Base-by-base conservation (phyloP, 148 eudicot species). In the Salicornia ramosissima region DNA sequence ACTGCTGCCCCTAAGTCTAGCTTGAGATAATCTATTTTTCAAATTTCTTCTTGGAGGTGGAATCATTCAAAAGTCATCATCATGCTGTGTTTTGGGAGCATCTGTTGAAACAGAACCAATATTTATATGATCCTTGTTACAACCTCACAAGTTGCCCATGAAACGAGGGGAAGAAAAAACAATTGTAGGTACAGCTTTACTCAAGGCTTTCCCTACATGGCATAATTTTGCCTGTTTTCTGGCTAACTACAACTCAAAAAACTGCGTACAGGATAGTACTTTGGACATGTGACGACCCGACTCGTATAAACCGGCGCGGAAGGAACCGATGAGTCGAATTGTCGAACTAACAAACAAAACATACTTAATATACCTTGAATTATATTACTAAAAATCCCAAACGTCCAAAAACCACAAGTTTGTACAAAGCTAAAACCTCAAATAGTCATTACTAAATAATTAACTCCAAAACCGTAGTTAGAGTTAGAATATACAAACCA, bases 1-100 rank as follows among this genome's bases (percentile, higher is more conserved):
- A n/a, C n/a, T n/a, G n/a, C n/a, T n/a, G n/a, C n/a, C n/a, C n/a
- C n/a, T n/a, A n/a, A n/a, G n/a, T n/a, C n/a, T n/a, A n/a, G n/a
- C n/a, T n/a, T n/a, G n/a, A n/a, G n/a, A 36, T 8, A 45, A 63
- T 15, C 18, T 29, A 21, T 46, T 70, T 57, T 9, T 18, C 40
- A 36, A 36, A 3, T 36, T 36, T 14, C 30, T 70, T 45, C 60
- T 7, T 21, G 67, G 47, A 16, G 24, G 22, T 72, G 26, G 28
- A 31, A 39, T 64, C 21, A 72, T 64, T 62, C 18, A 36, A 30
- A 47, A 28, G 19, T 65, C 76, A 73, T 55, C 16, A 65, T 65
- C 42, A 55, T 55, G 76, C 22, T 65, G 62, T 26, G 45, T 24
- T 39, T 47, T 39, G 68, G 53, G 69, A 33, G 10, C 65, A 73